Base-by-base conservation (phyloP, 1,284 basidiomycete genomes). In the Sutorius eximius region DNA sequence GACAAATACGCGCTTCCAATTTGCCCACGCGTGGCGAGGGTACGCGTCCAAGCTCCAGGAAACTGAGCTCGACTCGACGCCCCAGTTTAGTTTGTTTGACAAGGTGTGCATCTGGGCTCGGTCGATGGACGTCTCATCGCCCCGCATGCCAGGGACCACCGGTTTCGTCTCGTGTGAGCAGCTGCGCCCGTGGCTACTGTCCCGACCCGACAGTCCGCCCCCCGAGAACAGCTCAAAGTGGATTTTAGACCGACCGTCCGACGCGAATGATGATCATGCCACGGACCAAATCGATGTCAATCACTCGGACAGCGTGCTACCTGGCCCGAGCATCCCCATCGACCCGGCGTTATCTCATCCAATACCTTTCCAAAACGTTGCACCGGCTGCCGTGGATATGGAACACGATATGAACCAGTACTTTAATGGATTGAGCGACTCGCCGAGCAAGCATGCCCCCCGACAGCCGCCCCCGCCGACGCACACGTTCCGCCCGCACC, bases 361-460 rank as follows among this genome's bases (percentile, higher is more conserved):
- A 24, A 34, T 44, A 6, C 16, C 22, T 0, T 27, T 51, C 13
- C 57, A 47, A 15, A 42, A 41, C 9, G 9, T 24, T 8, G 32
- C 55, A 8, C 51, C 45, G 10, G n/a, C 57, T n/a, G 46, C 22
- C n/a, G 47, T 56, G 15, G 64, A 58, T 22, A 29, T 34, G 32
- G 65, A 58, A 15, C 51, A 52, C 11, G 67, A 69, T 24, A 70
- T 72, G 59, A 46, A 70, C 30, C 58, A 54, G 44, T 71, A 59
- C 45, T 57, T 69, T 29, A 67, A 69, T 42, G 69, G 65, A 18
- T 40, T 72, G 13, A 41, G 52, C 13, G 60, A 60, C 45, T 59
- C 69, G 30, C 67, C 63, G 11, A 45, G 45, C 30, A 69, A 61
- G 29, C 36, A 41, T 9, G 15, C 12, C 29, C 24, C 43, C 32